These are phyloP conservation scores for Solanum microdontum DNA, from an alignment of 257 asterid species.

Conservation along the genomic window DNA sequence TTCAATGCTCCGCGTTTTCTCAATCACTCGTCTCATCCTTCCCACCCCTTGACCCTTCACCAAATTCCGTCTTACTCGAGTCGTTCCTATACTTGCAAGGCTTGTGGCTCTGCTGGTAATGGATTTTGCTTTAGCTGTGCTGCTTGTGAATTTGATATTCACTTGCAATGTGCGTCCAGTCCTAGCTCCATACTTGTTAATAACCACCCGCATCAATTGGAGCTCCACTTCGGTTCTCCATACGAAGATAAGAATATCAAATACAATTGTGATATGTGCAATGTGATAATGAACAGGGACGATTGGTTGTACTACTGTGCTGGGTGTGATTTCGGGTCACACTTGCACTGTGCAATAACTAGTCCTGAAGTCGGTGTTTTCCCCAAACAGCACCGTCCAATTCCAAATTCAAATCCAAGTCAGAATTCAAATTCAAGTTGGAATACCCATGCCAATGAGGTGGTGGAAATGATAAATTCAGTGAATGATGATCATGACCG, in stretches of 20 bases:
- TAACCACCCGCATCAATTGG: constrained; percentile 10
- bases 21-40: constrained; percentile 16
- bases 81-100: constrained; percentile 10
- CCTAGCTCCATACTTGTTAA: not conserved
- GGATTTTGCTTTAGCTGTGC: constrained; percentile 20
- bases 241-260: not conserved
- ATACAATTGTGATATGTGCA: constrained; percentile 7
- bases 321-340: constrained; percentile 16
- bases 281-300: not conserved
- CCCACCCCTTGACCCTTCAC: constrained; percentile 21
- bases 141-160: constrained; percentile 17
- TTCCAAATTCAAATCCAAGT: not conserved
- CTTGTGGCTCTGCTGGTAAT: constrained; percentile 12
- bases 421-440: not conserved
- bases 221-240: constrained; percentile 7
- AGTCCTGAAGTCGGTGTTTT: not conserved
- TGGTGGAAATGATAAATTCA: not conserved
- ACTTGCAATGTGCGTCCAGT: constrained; percentile 10
- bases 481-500: not conserved
- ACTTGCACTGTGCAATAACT: not conserved
- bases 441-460: not conserved
- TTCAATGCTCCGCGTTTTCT: constrained; percentile 19
- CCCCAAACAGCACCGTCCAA: not conserved
- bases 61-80: constrained; percentile 10
- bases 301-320: constrained; percentile 16